Conservation (phyloP, 2,329 filamentous ascomycete species). For the Sporothrix dimorphospora region DNA sequence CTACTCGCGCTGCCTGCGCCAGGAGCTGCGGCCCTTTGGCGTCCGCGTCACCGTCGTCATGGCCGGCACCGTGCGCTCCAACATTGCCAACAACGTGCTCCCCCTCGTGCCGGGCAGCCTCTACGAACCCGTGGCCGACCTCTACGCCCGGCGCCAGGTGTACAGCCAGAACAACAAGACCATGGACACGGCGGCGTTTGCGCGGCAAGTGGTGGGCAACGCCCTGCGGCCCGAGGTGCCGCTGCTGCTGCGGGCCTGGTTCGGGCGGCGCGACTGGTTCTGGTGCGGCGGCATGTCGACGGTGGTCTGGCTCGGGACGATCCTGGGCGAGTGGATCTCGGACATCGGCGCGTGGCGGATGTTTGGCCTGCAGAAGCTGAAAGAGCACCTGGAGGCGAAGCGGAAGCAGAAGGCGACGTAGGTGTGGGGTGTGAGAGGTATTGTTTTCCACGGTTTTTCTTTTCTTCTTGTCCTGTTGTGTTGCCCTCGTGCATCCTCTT, state of each 20-base stretch:
- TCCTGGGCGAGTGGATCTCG: constrained; percentile 48
- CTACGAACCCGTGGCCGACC: constrained; percentile 50
- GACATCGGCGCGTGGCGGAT: constrained; percentile 42
- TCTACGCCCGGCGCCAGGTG: constrained; percentile 51
- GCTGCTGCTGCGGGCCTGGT: constrained; percentile 41
- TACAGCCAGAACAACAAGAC: constrained; percentile 55
- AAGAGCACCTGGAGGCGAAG: constrained; percentile 37
- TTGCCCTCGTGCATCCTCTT: background rate
- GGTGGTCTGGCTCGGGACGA: constrained; percentile 47
- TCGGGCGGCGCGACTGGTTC: constrained; percentile 50
- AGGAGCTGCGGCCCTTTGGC: constrained; percentile 57
- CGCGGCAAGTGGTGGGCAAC: constrained; percentile 47
- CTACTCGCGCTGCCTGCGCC: constrained; percentile 57
- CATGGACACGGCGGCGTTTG: constrained; percentile 50
- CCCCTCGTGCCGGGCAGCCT: constrained; percentile 50
- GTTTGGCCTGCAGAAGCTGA: constrained; percentile 43
- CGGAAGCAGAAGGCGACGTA: constrained; percentile 19
- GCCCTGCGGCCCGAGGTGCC: constrained; percentile 46
- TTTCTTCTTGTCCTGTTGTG: background rate
- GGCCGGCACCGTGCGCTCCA: constrained; percentile 57
- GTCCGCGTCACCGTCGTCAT: constrained; percentile 62
- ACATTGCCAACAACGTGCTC: constrained; percentile 51
- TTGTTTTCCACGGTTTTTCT: background rate
- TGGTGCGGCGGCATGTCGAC: constrained; percentile 45
- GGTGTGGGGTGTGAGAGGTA: background rate